These are phyloP conservation scores for Chlorella sp. DNA, from an alignment of 139 green algal species.

Conservation along the genomic window DNA sequence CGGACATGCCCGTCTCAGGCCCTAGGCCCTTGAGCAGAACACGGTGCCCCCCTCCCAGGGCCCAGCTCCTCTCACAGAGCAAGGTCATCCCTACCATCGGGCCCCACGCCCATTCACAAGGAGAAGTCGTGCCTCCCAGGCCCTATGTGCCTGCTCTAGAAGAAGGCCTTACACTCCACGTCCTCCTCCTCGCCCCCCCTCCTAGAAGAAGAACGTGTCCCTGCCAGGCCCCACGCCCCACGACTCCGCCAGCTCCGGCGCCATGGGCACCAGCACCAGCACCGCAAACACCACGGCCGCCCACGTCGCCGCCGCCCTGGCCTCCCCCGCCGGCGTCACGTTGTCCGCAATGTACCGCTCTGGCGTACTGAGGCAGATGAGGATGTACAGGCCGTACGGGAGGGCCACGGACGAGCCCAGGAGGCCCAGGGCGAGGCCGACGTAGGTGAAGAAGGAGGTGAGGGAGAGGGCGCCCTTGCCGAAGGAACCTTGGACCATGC, in stretches of 20 bases:
- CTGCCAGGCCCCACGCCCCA: slow-evolving; percentile 15
- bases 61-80: too few species aligned
- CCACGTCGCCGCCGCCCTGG: slow-evolving; percentile 30
- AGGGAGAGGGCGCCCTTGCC: slow-evolving; percentile 32
- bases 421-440: slow-evolving; percentile 15
- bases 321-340: slow-evolving; percentile 36
- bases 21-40: too few species aligned
- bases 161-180: too few species aligned
- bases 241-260: slow-evolving; percentile 37
- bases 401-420: slow-evolving; percentile 44
- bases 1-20: too few species aligned
- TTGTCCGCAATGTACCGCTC: slow-evolving; percentile 53
- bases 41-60: too few species aligned
- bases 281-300: slow-evolving; percentile 49
- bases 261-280: slow-evolving; percentile 66
- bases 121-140: too few species aligned
- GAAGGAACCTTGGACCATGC: slow-evolving; percentile 24
- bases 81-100: too few species aligned
- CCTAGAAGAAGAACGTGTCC: not conserved
- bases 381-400: slow-evolving; percentile 82
- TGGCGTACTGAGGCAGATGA: slow-evolving; percentile 72
- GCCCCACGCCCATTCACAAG: too few species aligned
- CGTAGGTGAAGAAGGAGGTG: not conserved
- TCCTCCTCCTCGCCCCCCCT: too few species aligned
- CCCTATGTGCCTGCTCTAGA: too few species aligned